Percentiles rank a stretch among this genome's conserved stretches.
phyloP scores from a whole-genome alignment of 192 early-diverging fungal species.

The Coemansia sp. region DNA sequence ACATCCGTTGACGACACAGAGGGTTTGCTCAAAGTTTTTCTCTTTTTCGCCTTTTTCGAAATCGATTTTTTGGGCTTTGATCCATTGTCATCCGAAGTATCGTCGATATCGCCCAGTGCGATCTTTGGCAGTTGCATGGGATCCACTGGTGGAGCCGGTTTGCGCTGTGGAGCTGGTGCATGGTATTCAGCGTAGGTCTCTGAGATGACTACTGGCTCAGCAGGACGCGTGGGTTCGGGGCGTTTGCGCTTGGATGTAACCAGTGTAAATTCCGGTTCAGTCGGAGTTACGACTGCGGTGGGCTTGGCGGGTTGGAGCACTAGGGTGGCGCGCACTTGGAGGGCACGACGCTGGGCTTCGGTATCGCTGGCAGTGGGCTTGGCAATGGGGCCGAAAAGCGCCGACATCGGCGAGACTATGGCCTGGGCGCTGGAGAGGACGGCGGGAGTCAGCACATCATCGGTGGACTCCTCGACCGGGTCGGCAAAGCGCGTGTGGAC shows the following conservation, averaged over 20 bases:
- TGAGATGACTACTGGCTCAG: conserved; percentile 28
- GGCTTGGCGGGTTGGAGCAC: conserved; percentile 32
- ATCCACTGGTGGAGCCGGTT: neutral
- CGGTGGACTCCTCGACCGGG: neutral
- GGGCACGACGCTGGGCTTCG: neutral
- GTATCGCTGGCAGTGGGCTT: neutral
- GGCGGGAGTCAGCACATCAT: conserved; percentile 21
- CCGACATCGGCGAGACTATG: conserved; percentile 15
- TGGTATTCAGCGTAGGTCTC: conserved; percentile 22
- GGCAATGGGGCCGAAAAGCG: conserved; percentile 23
- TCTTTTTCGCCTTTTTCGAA: neutral
- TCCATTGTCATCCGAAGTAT: neutral
- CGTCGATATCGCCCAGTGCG: conserved; percentile 10
- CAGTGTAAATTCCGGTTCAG: neutral
- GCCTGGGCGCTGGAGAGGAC: conserved; percentile 3
- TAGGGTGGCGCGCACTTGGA: conserved; percentile 28
- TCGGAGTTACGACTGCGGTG: neutral
- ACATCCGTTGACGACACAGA: neutral
- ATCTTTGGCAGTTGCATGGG: conserved; percentile 18
- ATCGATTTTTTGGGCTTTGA: neutral
- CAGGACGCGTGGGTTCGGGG: neutral
- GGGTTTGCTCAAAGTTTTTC: neutral
- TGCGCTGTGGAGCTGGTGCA: neutral
- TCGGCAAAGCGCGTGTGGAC: conserved; percentile 47
- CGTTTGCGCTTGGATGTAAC: neutral